Base-by-base conservation (phyloP, 2,329 filamentous ascomycete species). In the Tolypocladium paradoxum region DNA sequence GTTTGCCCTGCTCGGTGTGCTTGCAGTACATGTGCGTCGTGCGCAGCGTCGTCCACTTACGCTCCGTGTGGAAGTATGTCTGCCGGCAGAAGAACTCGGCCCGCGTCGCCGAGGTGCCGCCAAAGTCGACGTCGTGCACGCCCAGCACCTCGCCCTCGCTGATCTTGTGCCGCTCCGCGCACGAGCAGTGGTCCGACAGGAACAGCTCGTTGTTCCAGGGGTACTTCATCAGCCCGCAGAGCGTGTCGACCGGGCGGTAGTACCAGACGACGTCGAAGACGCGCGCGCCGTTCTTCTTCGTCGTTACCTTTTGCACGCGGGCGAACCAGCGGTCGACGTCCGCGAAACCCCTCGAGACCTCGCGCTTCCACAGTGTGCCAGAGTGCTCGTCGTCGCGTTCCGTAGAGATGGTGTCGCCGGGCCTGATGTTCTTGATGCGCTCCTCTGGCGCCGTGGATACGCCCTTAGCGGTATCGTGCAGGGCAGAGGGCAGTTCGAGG, bases 121-220 rank as follows among this genome's bases (percentile, higher is more conserved):
- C 79, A 67, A 81, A 84, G 56, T 79, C 73, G 0, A 91, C 76
- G 0, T 73, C 57, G 40, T 86, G 78, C 1, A 77, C 78, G 0
- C 73, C 74, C 0, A 82, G 61, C 0, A 90, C 71, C 35, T 88
- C 76, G 0, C 76, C 66, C 1, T 76, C 73, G 0, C 72, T 58
- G 3, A 88, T 72, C 31, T 75, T 73, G 0, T 69, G 54, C 0
- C 53, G 54, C 9, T 78, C 72, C 0, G 70, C 64, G 56, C 88
- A 93, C 1, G 84, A 86, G 68, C 89, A 92, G 54, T 90, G 82
- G 50, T 90, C 81, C 0, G 84, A 88, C 0, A 92, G 68, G 56
- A 93, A 93, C 0, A 93, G 67, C 65, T 95, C 88, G 50, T 90
- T 87, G 0, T 69, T 56, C 66, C 81, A 84, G 0, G 85, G 84